Conservation (phyloP, 2,329 filamentous ascomycete genomes). For the Aspergillus sp. region DNA sequence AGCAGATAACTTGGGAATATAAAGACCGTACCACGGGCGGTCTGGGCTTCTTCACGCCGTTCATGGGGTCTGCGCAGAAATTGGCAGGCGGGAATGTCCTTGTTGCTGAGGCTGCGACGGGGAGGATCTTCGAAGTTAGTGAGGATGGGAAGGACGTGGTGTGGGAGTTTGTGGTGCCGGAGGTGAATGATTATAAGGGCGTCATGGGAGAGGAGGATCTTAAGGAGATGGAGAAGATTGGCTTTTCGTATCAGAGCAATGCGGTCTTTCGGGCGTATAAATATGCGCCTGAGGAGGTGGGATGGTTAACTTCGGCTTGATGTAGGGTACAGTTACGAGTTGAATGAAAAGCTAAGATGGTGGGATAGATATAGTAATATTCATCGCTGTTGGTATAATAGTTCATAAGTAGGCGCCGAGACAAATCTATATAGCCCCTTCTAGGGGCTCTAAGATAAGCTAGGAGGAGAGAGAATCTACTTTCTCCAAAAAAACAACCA, state of each 20-base stretch:
- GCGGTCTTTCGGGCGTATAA: constrained; percentile 48
- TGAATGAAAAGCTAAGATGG: too few relatives aligned
- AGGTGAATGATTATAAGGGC: constrained; percentile 41
- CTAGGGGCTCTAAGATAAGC: neutral
- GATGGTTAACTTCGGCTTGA: constrained; percentile 28
- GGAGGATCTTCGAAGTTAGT: constrained; percentile 47
- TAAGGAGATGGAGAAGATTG: constrained; percentile 37
- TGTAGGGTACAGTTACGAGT: neutral
- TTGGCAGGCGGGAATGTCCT: constrained; percentile 45
- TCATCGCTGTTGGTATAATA: neutral
- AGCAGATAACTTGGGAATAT: constrained; percentile 48
- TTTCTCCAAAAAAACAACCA: neutral
- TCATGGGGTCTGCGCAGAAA: constrained; percentile 49
- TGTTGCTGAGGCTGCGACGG: constrained; percentile 45
- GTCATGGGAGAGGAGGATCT: constrained; percentile 20
- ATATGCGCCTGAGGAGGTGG: constrained; percentile 42
- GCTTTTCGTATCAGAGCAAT: constrained; percentile 43
- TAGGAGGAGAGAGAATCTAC: neutral
- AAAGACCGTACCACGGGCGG: constrained; percentile 36
- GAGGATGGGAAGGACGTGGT: constrained; percentile 38
- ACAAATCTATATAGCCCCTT: too few relatives aligned
- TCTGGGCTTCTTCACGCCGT: constrained; percentile 47
- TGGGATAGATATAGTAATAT: too few relatives aligned
- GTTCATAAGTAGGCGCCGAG: neutral
- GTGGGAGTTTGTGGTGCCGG: constrained; percentile 47